These are phyloP conservation scores for Alnus glutinosa DNA, from an alignment of 306 rosid genomes.

Conservation along the genomic window DNA sequence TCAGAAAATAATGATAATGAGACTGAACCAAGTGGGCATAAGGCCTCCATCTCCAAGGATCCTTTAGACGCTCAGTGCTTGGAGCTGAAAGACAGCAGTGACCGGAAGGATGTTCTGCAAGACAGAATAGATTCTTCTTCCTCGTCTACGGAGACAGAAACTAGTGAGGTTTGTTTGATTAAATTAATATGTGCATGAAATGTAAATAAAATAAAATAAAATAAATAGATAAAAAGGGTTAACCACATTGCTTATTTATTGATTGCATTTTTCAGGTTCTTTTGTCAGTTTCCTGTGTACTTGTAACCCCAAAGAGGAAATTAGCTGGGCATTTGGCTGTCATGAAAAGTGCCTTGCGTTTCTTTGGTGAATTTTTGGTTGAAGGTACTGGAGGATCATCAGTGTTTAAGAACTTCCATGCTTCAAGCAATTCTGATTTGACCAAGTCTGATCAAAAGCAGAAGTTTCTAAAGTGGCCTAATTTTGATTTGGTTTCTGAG, in stretches of 20 bases:
- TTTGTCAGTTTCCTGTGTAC: constrained; percentile 76
- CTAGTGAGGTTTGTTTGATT: constrained; percentile 65
- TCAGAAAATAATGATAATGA: constrained; percentile 58
- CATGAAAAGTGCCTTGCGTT: constrained; percentile 89
- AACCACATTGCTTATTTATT: constrained; percentile 22
- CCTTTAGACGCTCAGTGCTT: constrained; percentile 55
- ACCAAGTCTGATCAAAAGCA: constrained; percentile 68
- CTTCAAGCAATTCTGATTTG: constrained; percentile 56
- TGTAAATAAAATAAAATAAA: not conserved
- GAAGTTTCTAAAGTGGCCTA: constrained; percentile 57
- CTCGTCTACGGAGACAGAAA: constrained; percentile 64
- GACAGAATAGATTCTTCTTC: constrained; percentile 65
- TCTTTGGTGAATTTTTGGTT: constrained; percentile 82
- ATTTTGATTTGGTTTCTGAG: constrained; percentile 61
- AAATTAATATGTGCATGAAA: constrained; percentile 26
- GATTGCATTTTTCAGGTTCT: constrained; percentile 74
- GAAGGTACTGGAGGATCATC: constrained; percentile 97
- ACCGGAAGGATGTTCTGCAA: constrained; percentile 59
- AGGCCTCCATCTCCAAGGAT: constrained; percentile 43
- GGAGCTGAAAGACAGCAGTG: constrained; percentile 62
- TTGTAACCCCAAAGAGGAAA: constrained; percentile 87
- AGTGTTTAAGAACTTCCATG: constrained; percentile 71
- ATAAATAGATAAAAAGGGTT: constrained; percentile 1
- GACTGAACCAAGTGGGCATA: constrained; percentile 56
- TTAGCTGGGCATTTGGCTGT: constrained; percentile 90